phyloP scores from a whole-genome alignment of 495 filamentous ascomycete species.

The Durotheca rogersii region DNA sequence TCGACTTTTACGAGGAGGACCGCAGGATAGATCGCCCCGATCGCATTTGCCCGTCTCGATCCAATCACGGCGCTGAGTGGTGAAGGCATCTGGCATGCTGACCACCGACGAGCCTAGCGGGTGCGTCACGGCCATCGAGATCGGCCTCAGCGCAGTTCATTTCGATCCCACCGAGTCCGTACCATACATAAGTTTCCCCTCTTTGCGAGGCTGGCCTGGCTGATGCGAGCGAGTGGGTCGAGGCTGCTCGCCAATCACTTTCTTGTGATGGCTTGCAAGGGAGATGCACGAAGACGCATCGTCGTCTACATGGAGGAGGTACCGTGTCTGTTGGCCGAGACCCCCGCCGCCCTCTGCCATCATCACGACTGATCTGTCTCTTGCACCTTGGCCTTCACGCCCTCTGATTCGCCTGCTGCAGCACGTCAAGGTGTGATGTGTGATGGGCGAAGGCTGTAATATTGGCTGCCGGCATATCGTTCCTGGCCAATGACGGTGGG shows the following conservation, averaged over 20 bases:
- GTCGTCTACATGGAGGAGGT: slow-evolving; percentile 26
- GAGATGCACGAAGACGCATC: slow-evolving; percentile 6
- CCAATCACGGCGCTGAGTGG: no score
- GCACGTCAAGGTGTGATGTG: slow-evolving; percentile 31
- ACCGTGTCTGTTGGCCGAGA: slow-evolving; percentile 14
- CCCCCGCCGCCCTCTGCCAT: background rate
- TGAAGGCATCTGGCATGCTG: no score
- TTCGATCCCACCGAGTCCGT: no score
- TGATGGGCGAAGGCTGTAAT: slow-evolving; percentile 23
- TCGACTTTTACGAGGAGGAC: no score
- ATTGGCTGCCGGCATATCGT: slow-evolving; percentile 34
- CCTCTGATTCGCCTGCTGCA: slow-evolving; percentile 28
- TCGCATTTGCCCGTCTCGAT: no score
- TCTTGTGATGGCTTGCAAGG: slow-evolving; percentile 24
- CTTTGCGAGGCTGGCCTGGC: slow-evolving; percentile 13
- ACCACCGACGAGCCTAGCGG: no score
- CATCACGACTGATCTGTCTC: no score
- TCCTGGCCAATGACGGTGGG: slow-evolving; percentile 37
- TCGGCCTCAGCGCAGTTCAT: no score
- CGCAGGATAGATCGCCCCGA: no score
- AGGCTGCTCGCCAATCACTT: slow-evolving; percentile 18
- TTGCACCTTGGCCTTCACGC: background rate
- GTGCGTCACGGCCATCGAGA: no score
- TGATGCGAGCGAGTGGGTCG: slow-evolving; percentile 4
- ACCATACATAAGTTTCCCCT: no score